Conservation (phyloP, 1,139 yeast genomes). For the Zygosaccharomyces pseudobailii region DNA sequence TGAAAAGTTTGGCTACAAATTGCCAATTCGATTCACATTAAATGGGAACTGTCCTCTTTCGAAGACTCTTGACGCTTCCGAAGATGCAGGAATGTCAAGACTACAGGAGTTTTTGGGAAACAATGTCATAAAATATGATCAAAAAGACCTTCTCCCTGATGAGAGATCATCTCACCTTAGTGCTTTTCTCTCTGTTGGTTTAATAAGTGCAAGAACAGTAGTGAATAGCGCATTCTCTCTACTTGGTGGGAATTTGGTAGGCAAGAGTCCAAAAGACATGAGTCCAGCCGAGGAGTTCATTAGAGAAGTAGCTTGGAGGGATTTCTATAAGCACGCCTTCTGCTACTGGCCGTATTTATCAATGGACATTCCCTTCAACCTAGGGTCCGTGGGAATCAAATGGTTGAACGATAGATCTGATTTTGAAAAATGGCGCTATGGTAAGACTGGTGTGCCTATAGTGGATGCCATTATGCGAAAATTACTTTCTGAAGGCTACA, state of each 20-base stretch:
- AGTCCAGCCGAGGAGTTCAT: constrained; percentile 42
- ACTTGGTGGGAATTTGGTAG: constrained; percentile 29
- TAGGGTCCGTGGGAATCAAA: constrained; percentile 38
- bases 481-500: constrained; percentile 45
- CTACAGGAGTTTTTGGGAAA: constrained; percentile 35
- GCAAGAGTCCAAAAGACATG: constrained; percentile 26
- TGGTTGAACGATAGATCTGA: constrained; percentile 43
- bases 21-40: constrained; percentile 16
- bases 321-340: constrained; percentile 48
- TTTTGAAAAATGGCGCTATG: constrained; percentile 47
- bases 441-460: constrained; percentile 51
- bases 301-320: constrained; percentile 57
- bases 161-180: constrained; percentile 43
- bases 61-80: constrained; percentile 34
- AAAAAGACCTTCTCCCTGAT: constrained; percentile 27
- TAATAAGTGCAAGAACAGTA: constrained; percentile 42
- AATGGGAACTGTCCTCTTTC: constrained; percentile 1
- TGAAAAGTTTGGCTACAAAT: constrained; percentile 8
- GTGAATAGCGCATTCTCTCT: constrained; percentile 32
- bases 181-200: constrained; percentile 45
- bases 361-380: constrained; percentile 47
- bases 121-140: constrained; percentile 32
- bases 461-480: constrained; percentile 57
- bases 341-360: constrained; percentile 48
- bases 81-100: constrained; percentile 36